Conservation (phyloP, 2,329 filamentous ascomycete genomes). For the Aureobasidium melanogenum region DNA sequence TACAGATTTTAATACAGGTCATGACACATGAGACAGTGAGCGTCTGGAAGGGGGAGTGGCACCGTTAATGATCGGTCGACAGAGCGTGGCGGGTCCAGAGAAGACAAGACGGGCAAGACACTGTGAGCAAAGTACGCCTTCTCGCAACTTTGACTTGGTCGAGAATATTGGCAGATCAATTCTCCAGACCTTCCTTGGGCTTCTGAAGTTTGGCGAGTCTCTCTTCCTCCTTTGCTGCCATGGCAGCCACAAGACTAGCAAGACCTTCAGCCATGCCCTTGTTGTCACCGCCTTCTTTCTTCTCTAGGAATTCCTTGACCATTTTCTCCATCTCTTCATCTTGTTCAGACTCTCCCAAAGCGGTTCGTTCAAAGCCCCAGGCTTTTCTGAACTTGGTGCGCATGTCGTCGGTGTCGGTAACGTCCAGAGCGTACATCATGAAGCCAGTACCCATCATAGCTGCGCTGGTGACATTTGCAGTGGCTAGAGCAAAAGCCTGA, state of each 20-base stretch:
- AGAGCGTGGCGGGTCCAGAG: neutral
- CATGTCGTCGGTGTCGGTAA: conserved; percentile 48
- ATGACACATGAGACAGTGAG: conserved; percentile 15
- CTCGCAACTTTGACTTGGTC: neutral
- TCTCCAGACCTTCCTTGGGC: neutral
- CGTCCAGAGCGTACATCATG: conserved; percentile 65
- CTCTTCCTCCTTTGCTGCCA: conserved; percentile 21
- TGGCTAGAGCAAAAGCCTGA: conserved; percentile 78
- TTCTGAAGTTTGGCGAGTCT: conserved; percentile 19
- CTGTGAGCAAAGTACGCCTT: neutral
- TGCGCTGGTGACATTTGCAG: conserved; percentile 72
- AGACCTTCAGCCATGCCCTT: conserved; percentile 23
- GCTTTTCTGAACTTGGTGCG: conserved; percentile 48
- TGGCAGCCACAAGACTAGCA: conserved; percentile 3
- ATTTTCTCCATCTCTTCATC: conserved; percentile 48
- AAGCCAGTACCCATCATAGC: conserved; percentile 68
- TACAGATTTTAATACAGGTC: conserved; percentile 18
- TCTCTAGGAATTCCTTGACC: conserved; percentile 39
- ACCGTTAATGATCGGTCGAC: neutral
- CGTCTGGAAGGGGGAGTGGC: neutral
- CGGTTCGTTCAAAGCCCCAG: conserved; percentile 43
- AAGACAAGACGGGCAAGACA: too few relatives aligned
- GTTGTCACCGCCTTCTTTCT: conserved; percentile 38
- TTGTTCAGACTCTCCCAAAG: conserved; percentile 38
- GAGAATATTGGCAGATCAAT: neutral